Base-by-base conservation (phyloP, 179 eudicot species). In the Beta macrorhiza region DNA sequence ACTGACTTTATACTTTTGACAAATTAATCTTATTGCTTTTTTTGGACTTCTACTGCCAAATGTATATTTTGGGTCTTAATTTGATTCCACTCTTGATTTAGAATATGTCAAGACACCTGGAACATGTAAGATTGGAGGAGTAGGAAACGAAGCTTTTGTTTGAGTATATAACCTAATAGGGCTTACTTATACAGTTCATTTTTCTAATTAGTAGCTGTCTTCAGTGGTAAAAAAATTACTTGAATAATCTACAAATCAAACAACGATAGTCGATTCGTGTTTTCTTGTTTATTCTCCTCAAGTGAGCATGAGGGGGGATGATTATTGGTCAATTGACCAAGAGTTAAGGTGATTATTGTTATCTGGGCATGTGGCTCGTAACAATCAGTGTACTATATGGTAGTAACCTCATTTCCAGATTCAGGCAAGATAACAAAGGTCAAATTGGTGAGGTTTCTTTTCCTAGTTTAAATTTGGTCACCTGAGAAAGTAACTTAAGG, bases 341-440 rank as follows among this genome's bases (percentile, higher is more conserved):
- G 32, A n/a, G 32, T 22, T 62, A 62, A 8, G 67, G 14, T 62
- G 11, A 55, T 70, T 68, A 5, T 42, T 32, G 37, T 67, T 67
- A 37, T 37, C 71, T 32, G 20, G 67, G 67, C 10, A 19, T 62
- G 25, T 62, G 22, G 67, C 32, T 9, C 29, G 7, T 67, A 32
- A 14, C 32, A 29, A 29, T 29, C 32, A 29, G 32, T 29, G 32
- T 29, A 29, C 32, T 29, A 29, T 29, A 29, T 29, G 32, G 11
- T n/a, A 61, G 52, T 59, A 61, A 37, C 56, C 6, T n/a, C 78
- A 75, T 16, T 37, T 65, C 15, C 20, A 22, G 29, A 65, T 29
- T 76, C 79, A 61, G 29, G 63, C 57, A 75, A 75, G 16, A n/a
- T 5, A 57, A n/a, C 20, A 37, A 42, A 59, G 59, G 15, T 58